Evolutionary conservation across 768 basidiomycete genomes (phyloP).

Genomic region (Tricholoma terreum): DNA sequence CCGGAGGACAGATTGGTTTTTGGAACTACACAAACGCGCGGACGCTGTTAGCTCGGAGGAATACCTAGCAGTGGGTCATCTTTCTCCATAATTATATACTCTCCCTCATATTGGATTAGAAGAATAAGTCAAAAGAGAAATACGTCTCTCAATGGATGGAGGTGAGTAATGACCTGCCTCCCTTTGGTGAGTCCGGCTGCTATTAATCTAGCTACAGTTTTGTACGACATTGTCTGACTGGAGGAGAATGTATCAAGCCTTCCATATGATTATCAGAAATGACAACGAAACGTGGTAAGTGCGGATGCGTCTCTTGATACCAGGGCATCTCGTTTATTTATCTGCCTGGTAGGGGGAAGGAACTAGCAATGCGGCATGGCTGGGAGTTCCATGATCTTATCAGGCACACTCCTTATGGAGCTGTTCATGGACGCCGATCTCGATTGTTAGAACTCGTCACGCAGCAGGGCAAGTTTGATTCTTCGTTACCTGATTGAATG

Average conservation of each 20-base stretch:
- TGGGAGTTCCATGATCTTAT: constrained; percentile 43
- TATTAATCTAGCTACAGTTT: constrained; percentile 6
- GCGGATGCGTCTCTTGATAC: not conserved
- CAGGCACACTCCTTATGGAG: constrained; percentile 35
- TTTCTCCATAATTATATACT: not conserved
- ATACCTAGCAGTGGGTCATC: constrained; percentile 5
- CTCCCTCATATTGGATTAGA: not conserved
- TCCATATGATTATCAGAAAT: not conserved
- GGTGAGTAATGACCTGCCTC: constrained; percentile 1
- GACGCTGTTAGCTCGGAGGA: not conserved
- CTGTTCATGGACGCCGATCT: constrained; percentile 35
- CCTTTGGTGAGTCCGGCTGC: not conserved
- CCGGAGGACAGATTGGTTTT: constrained; percentile 5
- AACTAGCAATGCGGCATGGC: constrained; percentile 35
- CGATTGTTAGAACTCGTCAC: constrained; percentile 37
- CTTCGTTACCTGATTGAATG: not conserved
- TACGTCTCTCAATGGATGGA: constrained; percentile 9
- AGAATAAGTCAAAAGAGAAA: constrained; percentile 2
- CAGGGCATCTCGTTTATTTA: not conserved
- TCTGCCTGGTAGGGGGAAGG: constrained; percentile 29
- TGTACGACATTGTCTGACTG: constrained; percentile 8
- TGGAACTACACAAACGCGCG: not conserved
- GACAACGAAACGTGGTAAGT: constrained; percentile 22
- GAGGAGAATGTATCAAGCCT: constrained; percentile 4
- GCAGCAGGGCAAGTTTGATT: constrained; percentile 28